phyloP scores from a whole-genome alignment of 2,329 filamentous ascomycete species.

The Apiospora malaysiana region DNA sequence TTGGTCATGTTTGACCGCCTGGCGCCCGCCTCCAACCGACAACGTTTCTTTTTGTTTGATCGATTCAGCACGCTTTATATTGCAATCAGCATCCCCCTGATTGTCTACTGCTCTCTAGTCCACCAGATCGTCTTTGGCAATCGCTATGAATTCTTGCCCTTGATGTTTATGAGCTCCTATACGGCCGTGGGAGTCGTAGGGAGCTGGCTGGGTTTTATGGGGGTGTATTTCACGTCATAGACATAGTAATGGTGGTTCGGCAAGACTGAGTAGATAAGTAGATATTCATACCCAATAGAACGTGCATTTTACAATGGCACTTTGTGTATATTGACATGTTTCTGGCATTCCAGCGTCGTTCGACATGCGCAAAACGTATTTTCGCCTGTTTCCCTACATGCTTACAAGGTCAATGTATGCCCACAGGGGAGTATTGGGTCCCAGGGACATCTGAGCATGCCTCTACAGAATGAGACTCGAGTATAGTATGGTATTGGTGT shows the following conservation, averaged over 20 bases:
- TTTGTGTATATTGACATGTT: not conserved
- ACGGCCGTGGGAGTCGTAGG: slow-evolving; percentile 92
- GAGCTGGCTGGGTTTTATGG: slow-evolving; percentile 93
- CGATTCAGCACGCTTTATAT: slow-evolving; percentile 91
- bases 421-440: not conserved
- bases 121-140: slow-evolving; percentile 85
- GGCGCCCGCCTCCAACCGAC: slow-evolving; percentile 79
- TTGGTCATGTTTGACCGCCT: slow-evolving; percentile 85
- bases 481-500: not conserved
- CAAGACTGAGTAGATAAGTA: slow-evolving; percentile 14
- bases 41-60: slow-evolving; percentile 89
- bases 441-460: no score
- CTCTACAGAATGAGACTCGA: not conserved
- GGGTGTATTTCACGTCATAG: slow-evolving; percentile 79
- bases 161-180: slow-evolving; percentile 98
- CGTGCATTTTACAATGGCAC: not conserved
- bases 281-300: slow-evolving; percentile 19
- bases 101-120: slow-evolving; percentile 84
- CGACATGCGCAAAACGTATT: not conserved
- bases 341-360: not conserved
- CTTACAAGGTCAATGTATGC: not conserved
- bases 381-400: no score
- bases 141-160: slow-evolving; percentile 84
- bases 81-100: slow-evolving; percentile 84
- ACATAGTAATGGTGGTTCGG: slow-evolving; percentile 14